phyloP scores from a whole-genome alignment of 129 eudicot genomes.

The Lactuca sativa region DNA sequence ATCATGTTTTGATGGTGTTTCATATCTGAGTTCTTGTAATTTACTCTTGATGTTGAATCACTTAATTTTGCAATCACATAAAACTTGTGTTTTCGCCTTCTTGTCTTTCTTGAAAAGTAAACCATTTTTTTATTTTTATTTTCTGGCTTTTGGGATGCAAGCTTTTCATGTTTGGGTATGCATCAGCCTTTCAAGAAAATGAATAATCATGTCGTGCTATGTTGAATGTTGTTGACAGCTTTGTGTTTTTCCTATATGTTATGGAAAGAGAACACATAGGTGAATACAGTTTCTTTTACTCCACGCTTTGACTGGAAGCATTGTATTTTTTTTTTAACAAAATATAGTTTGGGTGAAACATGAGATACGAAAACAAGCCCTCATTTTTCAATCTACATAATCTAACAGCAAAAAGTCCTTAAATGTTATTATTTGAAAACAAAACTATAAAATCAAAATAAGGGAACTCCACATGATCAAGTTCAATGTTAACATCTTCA shows the following conservation, averaged over 20 bases:
- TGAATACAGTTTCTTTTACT: no score
- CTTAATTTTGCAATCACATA: neutral
- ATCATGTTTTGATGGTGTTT: neutral
- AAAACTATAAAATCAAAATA: neutral
- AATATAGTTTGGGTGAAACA: neutral
- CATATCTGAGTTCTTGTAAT: neutral
- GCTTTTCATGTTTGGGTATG: no score
- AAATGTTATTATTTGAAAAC: neutral
- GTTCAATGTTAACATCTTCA: neutral
- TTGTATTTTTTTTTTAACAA: no score
- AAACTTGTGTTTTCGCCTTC: neutral
- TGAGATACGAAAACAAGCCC: neutral
- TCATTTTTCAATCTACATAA: neutral
- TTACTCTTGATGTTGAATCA: conserved; percentile 8
- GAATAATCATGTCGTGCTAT: no score
- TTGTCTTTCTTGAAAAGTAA: neutral
- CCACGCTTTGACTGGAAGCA: no score
- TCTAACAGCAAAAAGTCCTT: neutral
- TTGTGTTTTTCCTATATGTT: no score
- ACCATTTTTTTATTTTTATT: no score
- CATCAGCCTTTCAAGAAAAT: no score
- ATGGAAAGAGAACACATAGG: no score
- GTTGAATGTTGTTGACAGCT: no score
- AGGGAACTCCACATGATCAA: neutral
- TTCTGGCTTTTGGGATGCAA: no score